Percentiles rank a stretch among this genome's conserved stretches.
phyloP scores from a whole-genome alignment of 2,329 filamentous ascomycete genomes.

The Alternaria ventricosa region DNA sequence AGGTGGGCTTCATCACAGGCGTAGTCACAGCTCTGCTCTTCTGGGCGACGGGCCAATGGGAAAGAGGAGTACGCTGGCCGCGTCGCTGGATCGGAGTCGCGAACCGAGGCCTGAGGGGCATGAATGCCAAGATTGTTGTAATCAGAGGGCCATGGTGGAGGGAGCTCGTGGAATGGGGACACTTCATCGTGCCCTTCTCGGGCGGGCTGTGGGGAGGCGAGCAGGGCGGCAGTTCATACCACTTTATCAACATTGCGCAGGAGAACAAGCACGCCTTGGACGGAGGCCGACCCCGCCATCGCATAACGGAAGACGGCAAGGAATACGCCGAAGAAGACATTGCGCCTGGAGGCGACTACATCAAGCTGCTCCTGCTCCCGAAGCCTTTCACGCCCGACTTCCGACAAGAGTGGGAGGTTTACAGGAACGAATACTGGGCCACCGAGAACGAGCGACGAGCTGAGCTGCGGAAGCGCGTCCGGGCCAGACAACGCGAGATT shows the following conservation, averaged over 20 bases:
- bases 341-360: slow-evolving; percentile 85
- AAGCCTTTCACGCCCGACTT: slow-evolving; percentile 97
- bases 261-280: slow-evolving; percentile 40
- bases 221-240: slow-evolving; percentile 72
- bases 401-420: slow-evolving; percentile 95
- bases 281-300: slow-evolving; percentile 31
- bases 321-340: slow-evolving; percentile 83
- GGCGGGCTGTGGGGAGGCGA: slow-evolving; percentile 45
- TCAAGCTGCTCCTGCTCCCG: slow-evolving; percentile 87
- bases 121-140: slow-evolving; percentile 96
- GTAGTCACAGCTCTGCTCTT: slow-evolving; percentile 85
- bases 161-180: slow-evolving; percentile 74
- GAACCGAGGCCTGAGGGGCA: slow-evolving; percentile 85
- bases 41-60: slow-evolving; percentile 96
- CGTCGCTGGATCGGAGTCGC: slow-evolving; percentile 87
- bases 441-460: slow-evolving; percentile 89
- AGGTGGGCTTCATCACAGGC: slow-evolving; percentile 89
- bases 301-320: slow-evolving; percentile 64
- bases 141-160: slow-evolving; percentile 82
- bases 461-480: slow-evolving; percentile 72
- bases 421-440: slow-evolving; percentile 95
- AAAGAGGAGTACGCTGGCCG: slow-evolving; percentile 92
- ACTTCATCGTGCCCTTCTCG: slow-evolving; percentile 78
- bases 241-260: slow-evolving; percentile 71
- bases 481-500: slow-evolving; percentile 70